Conservation (phyloP, 495 filamentous ascomycete species). For the Xylona heveae region DNA sequence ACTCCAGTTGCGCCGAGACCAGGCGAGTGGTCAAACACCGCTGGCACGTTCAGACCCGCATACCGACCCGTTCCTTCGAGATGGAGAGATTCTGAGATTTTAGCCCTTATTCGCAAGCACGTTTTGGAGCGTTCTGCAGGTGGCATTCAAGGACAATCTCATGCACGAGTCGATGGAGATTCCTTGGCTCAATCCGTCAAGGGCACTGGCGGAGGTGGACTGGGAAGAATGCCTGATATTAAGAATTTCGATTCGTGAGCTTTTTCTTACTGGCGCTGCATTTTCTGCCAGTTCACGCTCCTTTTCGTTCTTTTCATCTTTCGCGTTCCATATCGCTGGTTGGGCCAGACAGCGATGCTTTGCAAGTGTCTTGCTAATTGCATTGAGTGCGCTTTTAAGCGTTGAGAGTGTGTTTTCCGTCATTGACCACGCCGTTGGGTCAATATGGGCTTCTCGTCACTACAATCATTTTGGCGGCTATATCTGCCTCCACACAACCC, state of each 20-base stretch:
- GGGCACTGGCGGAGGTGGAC: conserved; percentile 11
- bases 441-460: too few relatives aligned
- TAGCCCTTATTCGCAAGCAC: conserved; percentile 57
- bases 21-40: conserved; percentile 93
- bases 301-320: too few relatives aligned
- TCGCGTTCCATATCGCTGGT: too few relatives aligned
- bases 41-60: conserved; percentile 82
- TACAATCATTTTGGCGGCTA: too few relatives aligned
- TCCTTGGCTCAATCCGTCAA: conserved; percentile 3
- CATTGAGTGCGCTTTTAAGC: too few relatives aligned
- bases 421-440: too few relatives aligned
- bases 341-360: too few relatives aligned
- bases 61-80: conserved; percentile 73
- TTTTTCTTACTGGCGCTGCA: too few relatives aligned
- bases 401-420: too few relatives aligned
- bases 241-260: conserved; percentile 16
- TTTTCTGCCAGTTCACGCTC: too few relatives aligned
- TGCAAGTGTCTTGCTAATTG: too few relatives aligned
- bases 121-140: conserved; percentile 24
- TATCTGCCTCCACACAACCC: too few relatives aligned
- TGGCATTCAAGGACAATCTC: not conserved
- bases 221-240: conserved; percentile 21
- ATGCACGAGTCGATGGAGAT: not conserved
- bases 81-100: conserved; percentile 65
- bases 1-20: conserved; percentile 9